Conservation (phyloP, 2,329 filamentous ascomycete genomes). For the Trichoderma aggressivum region DNA sequence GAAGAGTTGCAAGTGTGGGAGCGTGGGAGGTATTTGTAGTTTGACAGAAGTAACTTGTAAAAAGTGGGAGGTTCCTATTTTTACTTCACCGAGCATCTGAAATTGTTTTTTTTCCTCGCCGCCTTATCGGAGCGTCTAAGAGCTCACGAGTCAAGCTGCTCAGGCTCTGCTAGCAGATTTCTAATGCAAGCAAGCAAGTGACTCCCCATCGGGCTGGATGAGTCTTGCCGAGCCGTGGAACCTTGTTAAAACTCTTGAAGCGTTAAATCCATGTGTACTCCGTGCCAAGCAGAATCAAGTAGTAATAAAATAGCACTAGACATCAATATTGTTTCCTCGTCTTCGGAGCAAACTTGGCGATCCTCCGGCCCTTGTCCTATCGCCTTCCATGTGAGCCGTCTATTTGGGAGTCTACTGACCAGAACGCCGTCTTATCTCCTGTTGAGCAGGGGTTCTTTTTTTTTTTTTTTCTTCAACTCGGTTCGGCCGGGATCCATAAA, state of each 20-base stretch:
- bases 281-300: background rate
- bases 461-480: background rate
- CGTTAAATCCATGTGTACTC: background rate
- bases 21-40: conserved; percentile 11
- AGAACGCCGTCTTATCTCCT: conserved; percentile 6
- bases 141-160: conserved; percentile 12
- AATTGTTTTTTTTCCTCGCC: background rate
- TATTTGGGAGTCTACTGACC: background rate
- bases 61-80: background rate
- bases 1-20: background rate
- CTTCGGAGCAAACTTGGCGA: background rate
- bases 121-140: background rate
- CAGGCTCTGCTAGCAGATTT: background rate
- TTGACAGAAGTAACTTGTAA: background rate
- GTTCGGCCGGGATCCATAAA: conserved; percentile 12
- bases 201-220: conserved; percentile 6
- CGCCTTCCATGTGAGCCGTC: background rate
- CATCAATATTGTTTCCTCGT: background rate
- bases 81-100: background rate
- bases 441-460: background rate
- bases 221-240: conserved; percentile 1
- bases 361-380: background rate
- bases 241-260: background rate
- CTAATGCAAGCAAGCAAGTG: conserved; percentile 8
- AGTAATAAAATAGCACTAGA: background rate